phyloP scores from a whole-genome alignment of 495 filamentous ascomycete genomes.

The Penicillium chermesinum region DNA sequence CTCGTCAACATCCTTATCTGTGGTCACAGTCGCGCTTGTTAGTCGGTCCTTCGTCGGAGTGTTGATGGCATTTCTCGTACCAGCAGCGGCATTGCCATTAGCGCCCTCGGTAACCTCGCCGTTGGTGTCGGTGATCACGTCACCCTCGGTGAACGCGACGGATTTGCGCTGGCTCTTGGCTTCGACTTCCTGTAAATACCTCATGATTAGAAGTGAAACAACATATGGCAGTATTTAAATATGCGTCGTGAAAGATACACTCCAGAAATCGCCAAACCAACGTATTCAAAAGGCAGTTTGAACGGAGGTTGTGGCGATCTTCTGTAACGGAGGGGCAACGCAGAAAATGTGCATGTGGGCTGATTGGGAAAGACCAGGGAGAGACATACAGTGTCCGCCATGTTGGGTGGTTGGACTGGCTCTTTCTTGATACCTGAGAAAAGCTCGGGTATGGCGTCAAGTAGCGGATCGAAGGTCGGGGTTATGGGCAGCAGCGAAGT shows the following conservation, averaged over 20 bases:
- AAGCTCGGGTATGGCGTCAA: background rate
- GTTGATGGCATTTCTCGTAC: conserved; percentile 12
- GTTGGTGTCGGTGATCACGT: conserved; percentile 78
- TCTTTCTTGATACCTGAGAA: background rate
- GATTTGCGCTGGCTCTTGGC: conserved; percentile 67
- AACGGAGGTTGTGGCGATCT: background rate
- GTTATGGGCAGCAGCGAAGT: conserved; percentile 11
- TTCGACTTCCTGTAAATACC: conserved; percentile 18
- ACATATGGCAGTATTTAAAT: too few species aligned
- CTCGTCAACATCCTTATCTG: conserved; percentile 64
- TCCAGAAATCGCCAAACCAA: too few species aligned
- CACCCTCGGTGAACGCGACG: conserved; percentile 81
- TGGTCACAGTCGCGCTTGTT: conserved; percentile 13
- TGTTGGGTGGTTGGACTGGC: conserved; percentile 16
- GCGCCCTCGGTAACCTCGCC: conserved; percentile 70
- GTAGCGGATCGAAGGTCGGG: background rate
- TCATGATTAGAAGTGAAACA: background rate
- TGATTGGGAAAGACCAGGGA: conserved; percentile 35
- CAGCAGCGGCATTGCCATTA: conserved; percentile 56
- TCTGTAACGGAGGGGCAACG: conserved; percentile 23
- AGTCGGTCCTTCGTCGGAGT: conserved; percentile 5
- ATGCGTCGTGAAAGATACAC: too few species aligned
- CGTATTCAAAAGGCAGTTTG: too few species aligned
- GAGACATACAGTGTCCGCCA: conserved; percentile 52
- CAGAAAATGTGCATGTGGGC: conserved; percentile 44